phyloP scores from a whole-genome alignment of 73 alveolate genomes.

The Loxodes magnus region DNA sequence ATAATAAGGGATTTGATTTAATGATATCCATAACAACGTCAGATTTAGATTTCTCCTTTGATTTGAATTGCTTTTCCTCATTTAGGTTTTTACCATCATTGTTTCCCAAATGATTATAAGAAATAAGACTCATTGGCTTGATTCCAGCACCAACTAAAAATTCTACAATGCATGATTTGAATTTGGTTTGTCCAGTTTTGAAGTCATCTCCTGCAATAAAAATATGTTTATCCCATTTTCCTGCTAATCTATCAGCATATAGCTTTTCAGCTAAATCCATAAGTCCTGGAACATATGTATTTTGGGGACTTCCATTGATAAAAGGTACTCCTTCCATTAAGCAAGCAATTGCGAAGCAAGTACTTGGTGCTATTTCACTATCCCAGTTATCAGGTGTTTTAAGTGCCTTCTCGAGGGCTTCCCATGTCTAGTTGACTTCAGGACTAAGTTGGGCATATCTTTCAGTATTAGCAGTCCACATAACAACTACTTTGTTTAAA shows the following conservation, averaged over 20 bases:
- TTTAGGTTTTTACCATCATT: conserved; percentile 91
- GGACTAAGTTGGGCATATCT: conserved; percentile 50
- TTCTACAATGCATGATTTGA: conserved; percentile 67
- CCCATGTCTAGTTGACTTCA: conserved; percentile 69
- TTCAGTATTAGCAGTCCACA: conserved; percentile 89
- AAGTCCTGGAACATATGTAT: conserved; percentile 68
- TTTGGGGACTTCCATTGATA: conserved; percentile 79
- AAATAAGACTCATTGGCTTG: conserved; percentile 59
- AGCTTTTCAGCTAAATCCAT: conserved; percentile 57
- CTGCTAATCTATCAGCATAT: conserved; percentile 34
- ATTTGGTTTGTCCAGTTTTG: conserved; percentile 81
- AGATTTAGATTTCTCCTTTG: conserved; percentile 81
- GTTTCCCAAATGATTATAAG: conserved; percentile 92
- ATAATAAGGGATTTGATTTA: conserved; percentile 66
- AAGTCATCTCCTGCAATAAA: conserved; percentile 72
- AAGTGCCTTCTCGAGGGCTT: conserved; percentile 33
- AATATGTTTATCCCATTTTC: too few relatives aligned
- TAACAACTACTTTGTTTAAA: conserved; percentile 62
- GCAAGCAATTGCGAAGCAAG: conserved; percentile 42
- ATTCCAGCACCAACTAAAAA: conserved; percentile 54
- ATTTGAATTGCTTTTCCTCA: conserved; percentile 72
- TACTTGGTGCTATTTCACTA: conserved; percentile 34
- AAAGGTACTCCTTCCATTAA: conserved; percentile 75
- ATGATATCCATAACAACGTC: conserved; percentile 86
- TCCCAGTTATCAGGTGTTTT: conserved; percentile 16